Evolutionary conservation across 257 asterid species (phyloP).

Genomic region (Capsicum rhomboideum): DNA sequence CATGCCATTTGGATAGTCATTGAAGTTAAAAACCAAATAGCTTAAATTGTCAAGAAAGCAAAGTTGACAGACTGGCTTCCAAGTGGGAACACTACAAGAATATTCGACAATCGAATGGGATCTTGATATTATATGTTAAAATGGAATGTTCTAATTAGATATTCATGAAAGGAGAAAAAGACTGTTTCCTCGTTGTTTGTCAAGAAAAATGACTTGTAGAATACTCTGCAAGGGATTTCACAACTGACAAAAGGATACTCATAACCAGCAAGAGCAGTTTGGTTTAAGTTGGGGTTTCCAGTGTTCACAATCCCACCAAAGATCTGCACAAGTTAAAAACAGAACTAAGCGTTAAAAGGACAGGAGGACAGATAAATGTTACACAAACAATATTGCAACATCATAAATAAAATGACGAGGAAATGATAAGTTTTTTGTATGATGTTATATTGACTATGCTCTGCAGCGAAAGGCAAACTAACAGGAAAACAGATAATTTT

Average conservation of each 20-base stretch:
- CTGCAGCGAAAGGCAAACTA: background rate
- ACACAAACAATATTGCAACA: background rate
- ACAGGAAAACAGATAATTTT: background rate
- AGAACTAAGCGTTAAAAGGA: background rate
- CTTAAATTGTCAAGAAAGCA: constrained; percentile 44
- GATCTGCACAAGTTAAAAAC: constrained; percentile 35
- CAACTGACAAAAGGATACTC: constrained; percentile 66
- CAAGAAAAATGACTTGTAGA: constrained; percentile 5
- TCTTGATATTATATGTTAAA: background rate
- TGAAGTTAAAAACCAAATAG: constrained; percentile 91
- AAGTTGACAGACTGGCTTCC: background rate
- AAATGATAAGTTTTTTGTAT: background rate
- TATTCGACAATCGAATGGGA: background rate
- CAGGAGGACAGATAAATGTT: background rate
- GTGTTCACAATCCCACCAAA: constrained; percentile 85
- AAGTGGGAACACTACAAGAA: background rate
- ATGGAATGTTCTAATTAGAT: background rate
- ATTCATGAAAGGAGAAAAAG: background rate
- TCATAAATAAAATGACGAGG: background rate
- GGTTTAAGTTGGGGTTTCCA: constrained; percentile 65
- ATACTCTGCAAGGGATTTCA: background rate
- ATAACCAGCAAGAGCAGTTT: constrained; percentile 58
- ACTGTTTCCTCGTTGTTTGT: background rate
- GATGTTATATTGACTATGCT: background rate
- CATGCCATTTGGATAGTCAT: constrained; percentile 95